These are phyloP conservation scores for Ogataea parapolymorpha DNA, from an alignment of 805 yeast species.

Conservation along the genomic window DNA sequence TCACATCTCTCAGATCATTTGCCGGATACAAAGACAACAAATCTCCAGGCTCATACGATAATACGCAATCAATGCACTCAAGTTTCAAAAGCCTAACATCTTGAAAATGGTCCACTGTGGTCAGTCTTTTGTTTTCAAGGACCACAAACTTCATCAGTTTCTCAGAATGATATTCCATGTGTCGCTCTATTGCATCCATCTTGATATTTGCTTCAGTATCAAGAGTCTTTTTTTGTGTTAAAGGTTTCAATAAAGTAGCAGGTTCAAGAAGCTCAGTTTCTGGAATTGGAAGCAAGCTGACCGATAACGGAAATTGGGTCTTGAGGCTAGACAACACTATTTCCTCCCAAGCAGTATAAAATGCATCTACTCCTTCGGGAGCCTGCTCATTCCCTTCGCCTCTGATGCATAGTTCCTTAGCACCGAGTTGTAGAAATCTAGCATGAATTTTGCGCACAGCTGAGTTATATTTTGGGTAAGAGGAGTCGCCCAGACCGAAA, in stretches of 20 bases:
- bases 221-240: conserved; percentile 29
- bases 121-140: conserved; percentile 63
- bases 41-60: conserved; percentile 72
- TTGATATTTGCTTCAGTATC: conserved; percentile 29
- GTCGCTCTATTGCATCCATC: conserved; percentile 31
- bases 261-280: conserved; percentile 39
- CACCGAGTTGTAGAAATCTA: conserved; percentile 79
- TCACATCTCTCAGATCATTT: conserved; percentile 63
- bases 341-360: conserved; percentile 70
- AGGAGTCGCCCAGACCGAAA: conserved; percentile 92
- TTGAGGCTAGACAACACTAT: conserved; percentile 38
- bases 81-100: conserved; percentile 72
- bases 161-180: not conserved
- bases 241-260: conserved; percentile 28
- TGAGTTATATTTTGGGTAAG: conserved; percentile 83
- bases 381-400: conserved; percentile 90
- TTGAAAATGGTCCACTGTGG: conserved; percentile 75
- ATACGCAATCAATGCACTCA: conserved; percentile 23
- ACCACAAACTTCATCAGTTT: conserved; percentile 9
- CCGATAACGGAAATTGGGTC: conserved; percentile 35
- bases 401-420: conserved; percentile 61
- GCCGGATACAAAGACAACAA: conserved; percentile 72
- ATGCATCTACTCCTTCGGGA: conserved; percentile 72
- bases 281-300: conserved; percentile 29
- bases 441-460: conserved; percentile 83